Base-by-base conservation (phyloP, 495 filamentous ascomycete species). In the Aspergillus biplanus region DNA sequence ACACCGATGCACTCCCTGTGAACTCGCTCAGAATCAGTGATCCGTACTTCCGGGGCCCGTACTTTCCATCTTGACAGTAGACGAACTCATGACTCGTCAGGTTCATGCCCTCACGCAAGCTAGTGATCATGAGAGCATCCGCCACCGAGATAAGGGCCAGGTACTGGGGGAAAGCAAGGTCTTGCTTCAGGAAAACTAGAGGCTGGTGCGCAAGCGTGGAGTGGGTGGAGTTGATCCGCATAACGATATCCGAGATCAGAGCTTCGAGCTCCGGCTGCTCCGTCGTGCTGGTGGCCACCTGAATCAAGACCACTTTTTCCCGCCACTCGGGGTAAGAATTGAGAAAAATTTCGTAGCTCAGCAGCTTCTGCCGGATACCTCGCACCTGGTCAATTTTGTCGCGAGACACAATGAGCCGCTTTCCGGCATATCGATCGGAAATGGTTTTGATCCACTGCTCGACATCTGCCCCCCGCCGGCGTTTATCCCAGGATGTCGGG, bases 51-150 rank as follows among this genome's bases (percentile, higher is more conserved):
- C 91, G 91, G 56, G 87, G 80, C 27, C 78, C 81, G 58, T 82
- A 80, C 67, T 85, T 86, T n/a, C 92, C 92, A 73, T 97, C 93
- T 72, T 97, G 93, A 67, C 93, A 97, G 65, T 90, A 92, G 33
- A 97, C 84, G 70, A 91, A 97, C 75, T 97, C 93, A 69, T 97
- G 93, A 50, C 87, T 90, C 7, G 93, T 96, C 42, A 97, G 76
- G 68, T 97, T 97, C 93, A 97, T 97, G 47, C 93, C 93, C 70
- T 97, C 93, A 53, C 93, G 91, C 57, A 97, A 85, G 72, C 90
- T 93, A 6, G 93, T 92, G 70, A 97, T 93, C 85, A 96, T 93
- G 34, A 97, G 80, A 21, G 88, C 90, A 75, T 97, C 92, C 4
- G 93, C 93, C 31, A 95, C 89, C 16, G 90, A 90, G 47, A 97